Evolutionary conservation across 306 rosid genomes (phyloP).

Genomic region (Urtica urens): DNA sequence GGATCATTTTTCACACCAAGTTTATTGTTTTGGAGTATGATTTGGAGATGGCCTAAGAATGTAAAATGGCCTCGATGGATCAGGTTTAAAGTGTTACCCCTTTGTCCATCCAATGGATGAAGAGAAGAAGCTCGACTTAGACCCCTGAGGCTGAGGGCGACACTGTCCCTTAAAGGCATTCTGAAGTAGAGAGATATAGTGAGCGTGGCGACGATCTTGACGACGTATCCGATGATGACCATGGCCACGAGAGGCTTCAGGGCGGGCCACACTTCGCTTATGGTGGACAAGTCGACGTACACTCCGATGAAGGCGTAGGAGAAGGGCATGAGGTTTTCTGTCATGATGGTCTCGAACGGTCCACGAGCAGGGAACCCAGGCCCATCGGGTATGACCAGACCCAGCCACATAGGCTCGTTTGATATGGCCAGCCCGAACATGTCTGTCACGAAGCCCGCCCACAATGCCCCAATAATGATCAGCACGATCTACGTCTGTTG

Average conservation of each 20-base stretch:
- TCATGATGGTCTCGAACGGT: slow-evolving; percentile 26
- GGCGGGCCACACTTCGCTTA: slow-evolving; percentile 29
- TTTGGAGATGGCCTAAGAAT: too few species aligned
- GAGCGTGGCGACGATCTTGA: slow-evolving; percentile 29
- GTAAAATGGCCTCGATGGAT: too few species aligned
- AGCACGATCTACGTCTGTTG: slow-evolving; percentile 24
- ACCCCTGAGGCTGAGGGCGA: slow-evolving; percentile 50
- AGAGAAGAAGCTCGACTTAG: slow-evolving; percentile 50
- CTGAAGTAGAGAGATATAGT: slow-evolving; percentile 21
- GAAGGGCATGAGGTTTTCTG: slow-evolving; percentile 48
- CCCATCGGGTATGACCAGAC: slow-evolving; percentile 53
- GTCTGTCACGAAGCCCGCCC: slow-evolving; percentile 42
- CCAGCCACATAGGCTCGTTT: slow-evolving; percentile 61
- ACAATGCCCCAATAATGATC: slow-evolving; percentile 28
- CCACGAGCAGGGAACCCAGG: slow-evolving; percentile 51
- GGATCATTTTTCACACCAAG: too few species aligned
- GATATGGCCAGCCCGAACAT: slow-evolving; percentile 42
- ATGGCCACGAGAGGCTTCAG: slow-evolving; percentile 37
- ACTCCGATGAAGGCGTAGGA: slow-evolving; percentile 43
- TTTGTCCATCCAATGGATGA: slow-evolving; percentile 61
- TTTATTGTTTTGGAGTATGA: too few species aligned
- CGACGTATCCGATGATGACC: slow-evolving; percentile 24
- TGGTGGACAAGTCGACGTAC: slow-evolving; percentile 23
- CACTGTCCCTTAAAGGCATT: slow-evolving; percentile 41
- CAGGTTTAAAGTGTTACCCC: too few species aligned